Evolutionary conservation across 768 basidiomycete genomes (phyloP), one percentile per base, ranked within the genome.

Genomic region (Xerocomellus dryophilus): DNA sequence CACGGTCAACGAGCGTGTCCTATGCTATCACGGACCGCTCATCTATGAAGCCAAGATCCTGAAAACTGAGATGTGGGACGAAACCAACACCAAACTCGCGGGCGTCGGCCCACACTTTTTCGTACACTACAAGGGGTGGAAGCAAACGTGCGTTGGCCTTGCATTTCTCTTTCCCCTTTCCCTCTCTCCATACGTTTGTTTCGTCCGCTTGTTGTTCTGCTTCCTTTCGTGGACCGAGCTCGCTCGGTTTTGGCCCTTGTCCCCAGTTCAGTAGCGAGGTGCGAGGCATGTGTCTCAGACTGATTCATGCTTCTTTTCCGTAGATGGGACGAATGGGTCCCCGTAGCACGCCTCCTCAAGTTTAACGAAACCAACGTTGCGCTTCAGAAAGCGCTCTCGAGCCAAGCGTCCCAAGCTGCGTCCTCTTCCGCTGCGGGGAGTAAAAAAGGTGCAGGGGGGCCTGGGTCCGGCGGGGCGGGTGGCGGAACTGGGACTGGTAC

Each of bases 71-170:
- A 78, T 74, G 38, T 86, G 84, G 73, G 83, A 85, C 54, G 85
- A 87, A 61, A 71, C 76, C 17, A 84, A 76, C 50, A 81, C 85
- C 1, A 76, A 81, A 39, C 78, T 81, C 6, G 82, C 84, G 7
- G 68, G 71, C 10, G 70, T 80, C 3, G 96, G 95, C 7, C 82
- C 84, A 4, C 92, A 96, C 63, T 98, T 92, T 72, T 86, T 90
- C 56, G 95, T 99, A 36, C 97, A 99, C 71, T 99, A 99, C 79
- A 97, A 98, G 72, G 97, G 97, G 9, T 99, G 97, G 97, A 99
- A 98, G 70, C 90, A 93, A 71, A 95, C 92, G 93, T 95, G 67
- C 60, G 83, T 75, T 20, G 10, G 23, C 31, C 40, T 41, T 34
- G 12, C 31, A 2, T 43, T 38, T 47, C 43, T 41, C 34, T n/a